These are phyloP conservation scores for Suillus bovinus DNA, from an alignment of 768 basidiomycete genomes.

Conservation along the genomic window DNA sequence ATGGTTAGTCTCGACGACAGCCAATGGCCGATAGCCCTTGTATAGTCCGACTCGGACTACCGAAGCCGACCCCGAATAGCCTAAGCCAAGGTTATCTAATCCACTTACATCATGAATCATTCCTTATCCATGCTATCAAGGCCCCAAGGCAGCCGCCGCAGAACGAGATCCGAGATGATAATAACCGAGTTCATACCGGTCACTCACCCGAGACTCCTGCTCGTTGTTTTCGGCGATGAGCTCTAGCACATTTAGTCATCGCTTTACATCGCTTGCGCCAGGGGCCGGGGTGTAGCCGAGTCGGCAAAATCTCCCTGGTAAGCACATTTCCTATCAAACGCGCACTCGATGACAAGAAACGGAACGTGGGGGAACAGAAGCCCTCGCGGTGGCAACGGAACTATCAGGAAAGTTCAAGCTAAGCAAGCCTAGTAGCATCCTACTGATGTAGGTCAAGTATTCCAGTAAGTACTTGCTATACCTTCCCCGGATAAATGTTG, in stretches of 20 bases:
- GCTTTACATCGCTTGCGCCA: neutral
- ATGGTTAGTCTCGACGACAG: too few relatives aligned
- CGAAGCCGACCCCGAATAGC: neutral
- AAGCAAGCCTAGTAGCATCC: neutral
- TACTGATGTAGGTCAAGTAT: neutral
- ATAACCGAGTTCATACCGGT: neutral
- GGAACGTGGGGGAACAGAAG: neutral
- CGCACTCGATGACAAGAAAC: neutral
- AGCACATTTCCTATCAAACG: neutral
- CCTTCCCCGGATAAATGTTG: neutral
- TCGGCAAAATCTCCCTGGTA: neutral
- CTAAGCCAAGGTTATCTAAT: neutral
- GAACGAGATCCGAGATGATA: conserved; percentile 1
- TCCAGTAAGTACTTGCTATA: neutral
- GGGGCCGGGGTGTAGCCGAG: neutral
- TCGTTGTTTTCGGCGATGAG: neutral
- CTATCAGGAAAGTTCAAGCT: neutral
- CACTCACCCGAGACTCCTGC: neutral
- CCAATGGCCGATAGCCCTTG: too few relatives aligned
- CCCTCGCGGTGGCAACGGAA: neutral
- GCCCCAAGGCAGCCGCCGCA: neutral
- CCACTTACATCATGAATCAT: too few relatives aligned
- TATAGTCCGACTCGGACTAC: too few relatives aligned
- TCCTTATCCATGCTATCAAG: neutral
- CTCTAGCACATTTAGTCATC: neutral